Base-by-base conservation (phyloP, 306 rosid species). In the Urtica urens region DNA sequence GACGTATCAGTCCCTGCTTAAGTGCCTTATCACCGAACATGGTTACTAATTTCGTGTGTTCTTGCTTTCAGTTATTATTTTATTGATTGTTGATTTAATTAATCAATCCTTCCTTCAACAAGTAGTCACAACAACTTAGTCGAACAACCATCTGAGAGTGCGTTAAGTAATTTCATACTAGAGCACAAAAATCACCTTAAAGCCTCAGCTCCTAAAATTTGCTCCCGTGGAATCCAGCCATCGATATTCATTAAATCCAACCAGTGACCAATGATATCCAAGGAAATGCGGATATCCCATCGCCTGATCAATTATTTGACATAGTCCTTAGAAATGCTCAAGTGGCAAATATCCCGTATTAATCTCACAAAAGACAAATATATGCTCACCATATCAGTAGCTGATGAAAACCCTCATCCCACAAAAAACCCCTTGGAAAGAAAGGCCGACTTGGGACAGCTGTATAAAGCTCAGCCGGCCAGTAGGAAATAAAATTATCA, bases 221-320 rank as follows among this genome's bases (percentile, higher is more conserved):
- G 99, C 59, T 90, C 99, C 43, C 95, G 95, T 16, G 99, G 99
- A 72, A 90, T 90, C 99, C 99, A 90, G 70, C 99, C 99, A 73
- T 90, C 99, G 50, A 79, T 11, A 28, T 90, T 90, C 81, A 90
- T 77, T 41, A 90, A 73, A 77, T 90, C 99, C 62, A 90, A 66
- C 99, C 99, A 87, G 68, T 83, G 93, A 49, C 96, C 94, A 67
- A 87, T 63, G 45, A 87, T 67, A 69, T 87, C 96, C 83, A 87
- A 60, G 35, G 80, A 76, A 62, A 90, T 77, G 54, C 33, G 82
- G 55, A 75, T 51, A 85, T 90, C 97, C 97, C 97, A 90, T 21
- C 78, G 95, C 94, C 97, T 90, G 78, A 54, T 73, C 71, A 51
- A 59, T 44, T 26, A 38, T 63, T 40, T 37, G 46, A 62, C 14